Conservation (phyloP, 2,329 filamentous ascomycete species). For the Biscogniauxia marginata region DNA sequence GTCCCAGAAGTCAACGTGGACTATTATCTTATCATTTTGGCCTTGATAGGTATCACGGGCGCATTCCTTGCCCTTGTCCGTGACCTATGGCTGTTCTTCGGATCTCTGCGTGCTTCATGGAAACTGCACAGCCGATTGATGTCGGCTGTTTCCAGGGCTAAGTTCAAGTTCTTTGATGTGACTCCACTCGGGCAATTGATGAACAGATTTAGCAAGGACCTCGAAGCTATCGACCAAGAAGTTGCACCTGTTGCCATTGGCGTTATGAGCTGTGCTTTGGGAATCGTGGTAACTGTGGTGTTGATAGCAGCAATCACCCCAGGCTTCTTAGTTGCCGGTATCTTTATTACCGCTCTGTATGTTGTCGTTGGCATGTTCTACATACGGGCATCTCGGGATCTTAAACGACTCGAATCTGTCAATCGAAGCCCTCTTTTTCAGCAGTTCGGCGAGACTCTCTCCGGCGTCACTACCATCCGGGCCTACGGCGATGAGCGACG, state of each 20-base stretch:
- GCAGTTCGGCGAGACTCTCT: constrained; percentile 94
- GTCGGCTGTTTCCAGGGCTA: constrained; percentile 76
- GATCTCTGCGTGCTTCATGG: constrained; percentile 84
- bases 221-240: constrained; percentile 93
- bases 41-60: constrained; percentile 72
- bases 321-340: constrained; percentile 80
- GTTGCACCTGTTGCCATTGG: constrained; percentile 88
- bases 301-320: constrained; percentile 89
- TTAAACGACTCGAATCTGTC: constrained; percentile 92
- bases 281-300: constrained; percentile 78
- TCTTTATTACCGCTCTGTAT: constrained; percentile 83
- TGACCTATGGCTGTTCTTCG: constrained; percentile 88
- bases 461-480: constrained; percentile 92
- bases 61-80: constrained; percentile 78
- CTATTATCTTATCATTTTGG: constrained; percentile 85
- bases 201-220: constrained; percentile 97
- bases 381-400: constrained; percentile 85
- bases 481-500: constrained; percentile 92
- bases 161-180: constrained; percentile 97
- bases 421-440: constrained; percentile 95
- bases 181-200: constrained; percentile 95
- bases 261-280: constrained; percentile 62
- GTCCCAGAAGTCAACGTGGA: constrained; percentile 67
- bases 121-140: constrained; percentile 80
- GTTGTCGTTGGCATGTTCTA: constrained; percentile 84